Evolutionary conservation across 2,329 filamentous ascomycete genomes (phyloP).

Genomic region (Aspergillus ibericus): DNA sequence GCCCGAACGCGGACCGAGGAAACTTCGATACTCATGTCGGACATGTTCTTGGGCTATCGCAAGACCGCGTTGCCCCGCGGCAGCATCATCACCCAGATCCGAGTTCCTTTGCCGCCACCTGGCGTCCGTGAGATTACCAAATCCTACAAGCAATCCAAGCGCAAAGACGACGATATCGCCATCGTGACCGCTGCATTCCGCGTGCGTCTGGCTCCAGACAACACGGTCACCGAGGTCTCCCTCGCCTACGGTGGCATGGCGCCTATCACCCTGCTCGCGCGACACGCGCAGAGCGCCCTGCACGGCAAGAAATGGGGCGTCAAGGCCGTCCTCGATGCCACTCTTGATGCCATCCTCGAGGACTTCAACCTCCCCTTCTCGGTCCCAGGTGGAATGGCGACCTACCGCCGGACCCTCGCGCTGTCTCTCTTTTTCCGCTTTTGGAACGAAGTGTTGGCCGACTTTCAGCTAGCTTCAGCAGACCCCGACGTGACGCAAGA

Average conservation of each 20-base stretch:
- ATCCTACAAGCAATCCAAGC: conserved; percentile 85
- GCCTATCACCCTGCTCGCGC: conserved; percentile 74
- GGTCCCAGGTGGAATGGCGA: conserved; percentile 87
- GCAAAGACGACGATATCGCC: conserved; percentile 89
- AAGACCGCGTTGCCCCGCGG: conserved; percentile 71
- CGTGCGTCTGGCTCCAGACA: conserved; percentile 62
- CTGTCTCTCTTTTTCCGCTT: conserved; percentile 91
- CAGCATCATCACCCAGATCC: conserved; percentile 74
- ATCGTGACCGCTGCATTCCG: conserved; percentile 81
- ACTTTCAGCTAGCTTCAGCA: conserved; percentile 54
- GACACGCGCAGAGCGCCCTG: conserved; percentile 66
- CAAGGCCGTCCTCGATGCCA: conserved; percentile 72
- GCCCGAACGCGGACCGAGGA: conserved; percentile 67
- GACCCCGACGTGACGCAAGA: conserved; percentile 72
- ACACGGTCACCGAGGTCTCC: conserved; percentile 66
- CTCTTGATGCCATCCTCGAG: conserved; percentile 72
- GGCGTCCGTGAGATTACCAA: conserved; percentile 73
- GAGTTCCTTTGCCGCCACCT: conserved; percentile 66
- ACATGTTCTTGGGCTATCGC: conserved; percentile 83
- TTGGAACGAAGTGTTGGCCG: conserved; percentile 74
- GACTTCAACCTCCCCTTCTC: conserved; percentile 83
- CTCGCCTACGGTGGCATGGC: conserved; percentile 89
- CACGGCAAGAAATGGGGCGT: conserved; percentile 71
- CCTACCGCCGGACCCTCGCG: conserved; percentile 78
- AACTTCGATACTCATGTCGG: conserved; percentile 73